A percentile compares a stretch with the other conserved stretches of the same genome.
These are phyloP conservation scores for Cicer arietinum DNA, from an alignment of 306 rosid genomes.

Conservation along the genomic window DNA sequence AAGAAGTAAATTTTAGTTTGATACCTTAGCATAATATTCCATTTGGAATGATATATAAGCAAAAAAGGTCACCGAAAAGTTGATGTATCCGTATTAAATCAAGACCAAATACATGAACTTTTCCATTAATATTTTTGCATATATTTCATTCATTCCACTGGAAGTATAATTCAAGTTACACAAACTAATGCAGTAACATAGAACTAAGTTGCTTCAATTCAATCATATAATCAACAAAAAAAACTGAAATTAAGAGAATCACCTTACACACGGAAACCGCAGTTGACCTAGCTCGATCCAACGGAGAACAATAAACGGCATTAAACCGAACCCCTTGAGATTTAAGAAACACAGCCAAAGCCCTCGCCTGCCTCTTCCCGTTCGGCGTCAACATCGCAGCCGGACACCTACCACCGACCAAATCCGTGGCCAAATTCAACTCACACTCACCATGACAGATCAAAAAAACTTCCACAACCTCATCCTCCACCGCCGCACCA, in stretches of 20 bases:
- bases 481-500: slow-evolving; percentile 60
- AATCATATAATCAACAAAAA: background rate
- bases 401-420: slow-evolving; percentile 78
- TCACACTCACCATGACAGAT: slow-evolving; percentile 94
- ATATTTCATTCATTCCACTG: no score
- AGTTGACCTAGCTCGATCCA: slow-evolving; percentile 85
- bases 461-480: slow-evolving; percentile 74
- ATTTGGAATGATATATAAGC: no score
- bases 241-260: slow-evolving; percentile 33
- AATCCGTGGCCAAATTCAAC: slow-evolving; percentile 74
- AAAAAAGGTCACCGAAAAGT: no score
- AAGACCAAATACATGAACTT: no score
- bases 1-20: background rate
- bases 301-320: slow-evolving; percentile 77
- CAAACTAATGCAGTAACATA: slow-evolving; percentile 2
- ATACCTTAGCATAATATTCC: no score
- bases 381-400: slow-evolving; percentile 66
- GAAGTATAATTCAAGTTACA: background rate
- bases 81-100: no score
- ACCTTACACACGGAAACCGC: slow-evolving; percentile 79
- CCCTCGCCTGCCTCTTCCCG: slow-evolving; percentile 92
- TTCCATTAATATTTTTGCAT: no score
- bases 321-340: slow-evolving; percentile 82
- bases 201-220: background rate
- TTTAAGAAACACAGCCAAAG: slow-evolving; percentile 88